Evolutionary conservation across 2,329 filamentous ascomycete genomes (phyloP).

Genomic region (Monosporascus sp.): DNA sequence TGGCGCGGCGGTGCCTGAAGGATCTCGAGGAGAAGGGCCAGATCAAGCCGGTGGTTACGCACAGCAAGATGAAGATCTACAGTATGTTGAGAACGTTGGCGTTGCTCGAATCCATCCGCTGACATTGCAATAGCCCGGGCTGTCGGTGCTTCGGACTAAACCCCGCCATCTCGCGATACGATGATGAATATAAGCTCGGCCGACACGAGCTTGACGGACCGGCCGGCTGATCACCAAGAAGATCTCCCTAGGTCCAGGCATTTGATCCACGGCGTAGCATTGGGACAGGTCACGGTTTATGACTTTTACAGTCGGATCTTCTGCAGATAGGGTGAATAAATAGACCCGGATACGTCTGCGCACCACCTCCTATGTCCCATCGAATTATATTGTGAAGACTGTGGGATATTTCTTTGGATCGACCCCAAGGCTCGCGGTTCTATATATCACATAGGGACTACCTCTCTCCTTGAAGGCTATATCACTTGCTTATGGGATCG

Average conservation of each 20-base stretch:
- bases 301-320: constrained; percentile 21
- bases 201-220: constrained; percentile 19
- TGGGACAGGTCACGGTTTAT: constrained; percentile 26
- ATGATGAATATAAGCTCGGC: constrained; percentile 24
- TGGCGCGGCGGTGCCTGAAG: constrained; percentile 81
- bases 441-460: too few relatives aligned
- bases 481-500: too few relatives aligned
- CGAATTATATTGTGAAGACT: not conserved
- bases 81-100: constrained; percentile 45
- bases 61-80: constrained; percentile 99
- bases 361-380: constrained; percentile 1
- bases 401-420: not conserved
- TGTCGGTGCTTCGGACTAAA: constrained; percentile 28
- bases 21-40: constrained; percentile 97
- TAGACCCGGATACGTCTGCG: constrained; percentile 22
- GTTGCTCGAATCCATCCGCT: not conserved
- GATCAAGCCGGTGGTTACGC: constrained; percentile 95
- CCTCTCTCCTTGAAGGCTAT: too few relatives aligned
- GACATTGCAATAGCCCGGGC: constrained; percentile 22
- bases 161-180: constrained; percentile 26
- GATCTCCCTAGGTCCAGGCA: constrained; percentile 26
- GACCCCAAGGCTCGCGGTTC: not conserved
- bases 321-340: constrained; percentile 26
- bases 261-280: constrained; percentile 31
- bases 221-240: constrained; percentile 23